Conservation (phyloP, 179 eudicot species). For the Drosera spatulata region DNA sequence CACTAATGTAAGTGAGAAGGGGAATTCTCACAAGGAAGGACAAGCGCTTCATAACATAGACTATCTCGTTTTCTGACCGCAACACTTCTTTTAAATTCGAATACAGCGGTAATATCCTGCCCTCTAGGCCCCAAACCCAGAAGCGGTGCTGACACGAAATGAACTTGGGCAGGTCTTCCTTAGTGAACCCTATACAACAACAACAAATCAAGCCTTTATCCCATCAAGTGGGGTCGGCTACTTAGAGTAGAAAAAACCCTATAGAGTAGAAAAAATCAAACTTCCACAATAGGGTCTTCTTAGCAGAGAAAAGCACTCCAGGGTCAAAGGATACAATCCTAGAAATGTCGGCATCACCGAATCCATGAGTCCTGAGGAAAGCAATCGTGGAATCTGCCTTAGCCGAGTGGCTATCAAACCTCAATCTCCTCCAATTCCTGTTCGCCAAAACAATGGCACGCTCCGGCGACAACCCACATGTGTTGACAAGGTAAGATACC, state of each 20-base stretch:
- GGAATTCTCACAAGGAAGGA: background rate
- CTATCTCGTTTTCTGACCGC: slow-evolving; percentile 7
- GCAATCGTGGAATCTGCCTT: background rate
- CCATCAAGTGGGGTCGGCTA: too few relatives aligned
- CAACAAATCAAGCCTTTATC: too few relatives aligned
- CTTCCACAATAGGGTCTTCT: slow-evolving; percentile 24
- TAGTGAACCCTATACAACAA: slow-evolving; percentile 3
- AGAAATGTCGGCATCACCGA: slow-evolving; percentile 13
- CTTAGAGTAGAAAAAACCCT: slow-evolving; percentile 10
- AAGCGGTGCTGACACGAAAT: background rate
- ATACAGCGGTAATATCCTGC: slow-evolving; percentile 10
- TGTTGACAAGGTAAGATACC: slow-evolving; percentile 11
- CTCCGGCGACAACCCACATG: slow-evolving; percentile 20
- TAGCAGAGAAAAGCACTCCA: background rate
- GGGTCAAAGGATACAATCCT: slow-evolving; percentile 8
- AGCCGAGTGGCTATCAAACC: background rate
- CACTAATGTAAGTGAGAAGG: background rate
- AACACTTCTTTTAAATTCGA: slow-evolving; percentile 11
- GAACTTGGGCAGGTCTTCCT: slow-evolving; percentile 3
- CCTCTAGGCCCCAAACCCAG: slow-evolving; percentile 8
- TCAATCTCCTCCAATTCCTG: background rate
- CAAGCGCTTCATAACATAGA: background rate
- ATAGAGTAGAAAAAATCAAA: slow-evolving; percentile 18
- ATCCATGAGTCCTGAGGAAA: slow-evolving; percentile 19
- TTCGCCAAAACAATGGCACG: slow-evolving; percentile 5